phyloP scores from a whole-genome alignment of 306 rosid species.

The Vicia sativa region DNA sequence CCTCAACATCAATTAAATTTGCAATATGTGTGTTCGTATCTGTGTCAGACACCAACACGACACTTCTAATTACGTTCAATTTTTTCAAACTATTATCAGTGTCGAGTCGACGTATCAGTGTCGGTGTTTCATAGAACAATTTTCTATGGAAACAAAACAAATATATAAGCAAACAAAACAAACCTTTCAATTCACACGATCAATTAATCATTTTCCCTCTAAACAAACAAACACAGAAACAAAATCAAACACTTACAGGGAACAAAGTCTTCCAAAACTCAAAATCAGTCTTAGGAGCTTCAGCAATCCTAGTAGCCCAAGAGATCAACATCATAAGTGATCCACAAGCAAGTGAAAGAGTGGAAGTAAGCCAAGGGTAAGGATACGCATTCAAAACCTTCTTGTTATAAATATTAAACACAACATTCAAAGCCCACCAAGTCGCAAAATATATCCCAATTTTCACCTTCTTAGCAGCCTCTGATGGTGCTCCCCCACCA shows the following conservation, averaged over 20 bases:
- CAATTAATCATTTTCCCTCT: conserved; percentile 44
- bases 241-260: conserved; percentile 72
- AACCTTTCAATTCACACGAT: conserved; percentile 40
- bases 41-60: too few relatives aligned
- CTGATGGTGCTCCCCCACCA: conserved; percentile 43
- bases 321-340: conserved; percentile 94
- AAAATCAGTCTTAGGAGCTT: conserved; percentile 84
- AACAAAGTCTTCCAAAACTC: conserved; percentile 94
- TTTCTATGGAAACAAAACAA: too few relatives aligned
- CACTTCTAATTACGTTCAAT: too few relatives aligned
- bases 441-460: conserved; percentile 89
- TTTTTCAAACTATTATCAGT: too few relatives aligned
- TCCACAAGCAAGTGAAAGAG: conserved; percentile 93
- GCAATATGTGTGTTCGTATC: too few relatives aligned
- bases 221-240: conserved; percentile 55
- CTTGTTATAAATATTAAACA: conserved; percentile 95
- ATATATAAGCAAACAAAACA: conserved; percentile 40
- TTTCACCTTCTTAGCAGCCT: conserved; percentile 78
- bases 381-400: conserved; percentile 97
- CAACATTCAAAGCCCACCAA: conserved; percentile 98
- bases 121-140: too few relatives aligned
- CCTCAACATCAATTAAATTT: too few relatives aligned
- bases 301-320: conserved; percentile 89
- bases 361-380: conserved; percentile 95
- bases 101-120: too few relatives aligned